Conservation (phyloP, 1,139 yeast species). For the Sugiyamaella japonica region DNA sequence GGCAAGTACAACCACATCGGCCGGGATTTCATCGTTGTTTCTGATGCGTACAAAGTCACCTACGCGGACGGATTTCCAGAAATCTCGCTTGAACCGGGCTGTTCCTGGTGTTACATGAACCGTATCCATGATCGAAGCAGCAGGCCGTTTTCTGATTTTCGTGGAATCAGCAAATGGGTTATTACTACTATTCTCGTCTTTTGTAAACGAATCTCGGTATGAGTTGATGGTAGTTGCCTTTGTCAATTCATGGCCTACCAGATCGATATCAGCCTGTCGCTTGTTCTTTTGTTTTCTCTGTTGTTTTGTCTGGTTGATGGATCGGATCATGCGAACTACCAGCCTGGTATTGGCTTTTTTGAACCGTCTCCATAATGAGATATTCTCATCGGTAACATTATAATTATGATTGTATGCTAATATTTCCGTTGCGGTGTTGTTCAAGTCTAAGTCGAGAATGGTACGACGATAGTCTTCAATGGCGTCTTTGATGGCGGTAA, state of each 20-base stretch:
- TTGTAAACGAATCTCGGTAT: constrained; percentile 19
- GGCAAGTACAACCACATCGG: constrained; percentile 76
- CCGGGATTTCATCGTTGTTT: constrained; percentile 90
- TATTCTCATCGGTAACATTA: constrained; percentile 70
- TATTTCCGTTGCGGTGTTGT: constrained; percentile 81
- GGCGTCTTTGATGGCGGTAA: constrained; percentile 92
- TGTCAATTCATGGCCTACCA: constrained; percentile 25
- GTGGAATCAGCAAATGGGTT: constrained; percentile 17
- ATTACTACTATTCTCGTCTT: constrained; percentile 3
- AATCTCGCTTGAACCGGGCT: constrained; percentile 62
- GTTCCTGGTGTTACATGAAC: constrained; percentile 37
- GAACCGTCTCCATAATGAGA: constrained; percentile 64
- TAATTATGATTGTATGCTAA: constrained; percentile 68
- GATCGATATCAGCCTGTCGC: constrained; percentile 3
- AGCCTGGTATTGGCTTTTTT: constrained; percentile 50
- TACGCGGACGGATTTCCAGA: constrained; percentile 86
- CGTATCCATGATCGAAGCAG: constrained; percentile 37
- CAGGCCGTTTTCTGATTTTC: neutral
- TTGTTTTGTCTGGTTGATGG: constrained; percentile 28
- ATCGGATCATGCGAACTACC: constrained; percentile 29
- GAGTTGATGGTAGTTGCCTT: constrained; percentile 32
- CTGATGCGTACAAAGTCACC: constrained; percentile 87
- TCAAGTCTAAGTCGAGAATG: constrained; percentile 75
- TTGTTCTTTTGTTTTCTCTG: constrained; percentile 18
- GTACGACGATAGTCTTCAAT: constrained; percentile 91